These are phyloP conservation scores for Fomitopsis schrenkii DNA, from an alignment of 1,284 basidiomycete genomes.

Conservation along the genomic window DNA sequence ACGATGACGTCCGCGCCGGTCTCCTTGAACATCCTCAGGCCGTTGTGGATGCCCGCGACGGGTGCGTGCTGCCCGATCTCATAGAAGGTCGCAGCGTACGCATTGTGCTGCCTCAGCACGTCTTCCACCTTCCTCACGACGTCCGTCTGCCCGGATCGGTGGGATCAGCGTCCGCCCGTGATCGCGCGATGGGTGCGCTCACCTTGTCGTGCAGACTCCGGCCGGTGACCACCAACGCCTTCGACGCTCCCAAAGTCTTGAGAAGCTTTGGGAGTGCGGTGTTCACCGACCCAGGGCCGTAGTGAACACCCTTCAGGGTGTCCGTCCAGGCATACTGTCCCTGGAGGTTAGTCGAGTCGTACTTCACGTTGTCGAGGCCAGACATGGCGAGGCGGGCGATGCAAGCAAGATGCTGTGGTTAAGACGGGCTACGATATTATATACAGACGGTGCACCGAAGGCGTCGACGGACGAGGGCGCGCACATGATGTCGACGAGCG, in stretches of 20 bases:
- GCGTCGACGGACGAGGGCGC: background rate
- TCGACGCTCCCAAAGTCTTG: slow-evolving; percentile 47
- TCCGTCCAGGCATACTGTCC: slow-evolving; percentile 65
- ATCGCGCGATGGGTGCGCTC: slow-evolving; percentile 3
- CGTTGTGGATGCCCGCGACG: slow-evolving; percentile 64
- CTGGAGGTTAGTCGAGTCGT: slow-evolving; percentile 18
- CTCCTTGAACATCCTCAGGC: slow-evolving; percentile 51
- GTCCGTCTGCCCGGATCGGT: slow-evolving; percentile 44
- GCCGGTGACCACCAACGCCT: slow-evolving; percentile 69
- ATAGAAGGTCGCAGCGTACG: slow-evolving; percentile 65
- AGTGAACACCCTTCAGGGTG: slow-evolving; percentile 60
- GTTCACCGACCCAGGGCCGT: slow-evolving; percentile 60
- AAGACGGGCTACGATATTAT: background rate
- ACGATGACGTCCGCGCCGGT: slow-evolving; percentile 64
- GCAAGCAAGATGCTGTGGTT: background rate
- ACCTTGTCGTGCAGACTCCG: slow-evolving; percentile 65
- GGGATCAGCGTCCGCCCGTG: background rate
- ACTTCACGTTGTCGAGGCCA: slow-evolving; percentile 11
- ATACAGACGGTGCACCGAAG: background rate
- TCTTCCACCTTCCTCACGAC: slow-evolving; percentile 56
- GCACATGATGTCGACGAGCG: background rate
- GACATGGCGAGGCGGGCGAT: slow-evolving; percentile 15
- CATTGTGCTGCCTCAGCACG: slow-evolving; percentile 49
- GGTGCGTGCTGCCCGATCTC: slow-evolving; percentile 79
- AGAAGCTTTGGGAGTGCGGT: slow-evolving; percentile 63